A percentile compares a stretch with the other conserved stretches of the same genome.
Evolutionary conservation across 2,329 filamentous ascomycete species (phyloP).

Genomic region (Exophiala sideris): DNA sequence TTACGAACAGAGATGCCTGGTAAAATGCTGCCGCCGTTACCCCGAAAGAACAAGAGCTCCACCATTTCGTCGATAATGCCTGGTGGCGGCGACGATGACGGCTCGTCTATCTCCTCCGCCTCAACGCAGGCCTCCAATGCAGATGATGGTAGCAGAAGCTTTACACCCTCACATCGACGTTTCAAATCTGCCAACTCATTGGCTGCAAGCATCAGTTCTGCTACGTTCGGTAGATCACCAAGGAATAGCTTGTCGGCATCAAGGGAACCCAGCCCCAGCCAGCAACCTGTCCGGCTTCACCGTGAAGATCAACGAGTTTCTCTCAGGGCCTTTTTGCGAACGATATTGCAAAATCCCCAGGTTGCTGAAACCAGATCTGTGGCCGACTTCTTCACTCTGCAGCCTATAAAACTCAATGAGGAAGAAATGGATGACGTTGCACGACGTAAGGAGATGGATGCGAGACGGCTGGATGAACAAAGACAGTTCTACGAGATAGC

Average conservation of each 20-base stretch:
- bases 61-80: slow-evolving; percentile 56
- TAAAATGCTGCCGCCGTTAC: slow-evolving; percentile 79
- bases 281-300: slow-evolving; percentile 62
- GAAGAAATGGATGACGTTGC: slow-evolving; percentile 81
- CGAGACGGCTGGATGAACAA: slow-evolving; percentile 86
- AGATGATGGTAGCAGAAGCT: slow-evolving; percentile 29
- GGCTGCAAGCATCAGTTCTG: slow-evolving; percentile 13
- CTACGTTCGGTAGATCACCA: slow-evolving; percentile 15
- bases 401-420: slow-evolving; percentile 71
- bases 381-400: slow-evolving; percentile 72
- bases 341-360: slow-evolving; percentile 76
- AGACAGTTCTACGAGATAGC: slow-evolving; percentile 94
- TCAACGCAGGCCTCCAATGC: slow-evolving; percentile 63
- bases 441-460: slow-evolving; percentile 76
- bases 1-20: slow-evolving; percentile 83
- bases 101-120: slow-evolving; percentile 73
- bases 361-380: slow-evolving; percentile 81
- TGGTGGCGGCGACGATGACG: slow-evolving; percentile 66
- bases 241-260: slow-evolving; percentile 7
- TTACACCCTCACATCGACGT: slow-evolving; percentile 18
- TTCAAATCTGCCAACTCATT: slow-evolving; percentile 21
- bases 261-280: slow-evolving; percentile 22
- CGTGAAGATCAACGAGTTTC: slow-evolving; percentile 90
- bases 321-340: slow-evolving; percentile 83
- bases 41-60: slow-evolving; percentile 85